These are phyloP conservation scores for Nakazawaea siamensis DNA, from an alignment of 805 yeast species.

Conservation along the genomic window DNA sequence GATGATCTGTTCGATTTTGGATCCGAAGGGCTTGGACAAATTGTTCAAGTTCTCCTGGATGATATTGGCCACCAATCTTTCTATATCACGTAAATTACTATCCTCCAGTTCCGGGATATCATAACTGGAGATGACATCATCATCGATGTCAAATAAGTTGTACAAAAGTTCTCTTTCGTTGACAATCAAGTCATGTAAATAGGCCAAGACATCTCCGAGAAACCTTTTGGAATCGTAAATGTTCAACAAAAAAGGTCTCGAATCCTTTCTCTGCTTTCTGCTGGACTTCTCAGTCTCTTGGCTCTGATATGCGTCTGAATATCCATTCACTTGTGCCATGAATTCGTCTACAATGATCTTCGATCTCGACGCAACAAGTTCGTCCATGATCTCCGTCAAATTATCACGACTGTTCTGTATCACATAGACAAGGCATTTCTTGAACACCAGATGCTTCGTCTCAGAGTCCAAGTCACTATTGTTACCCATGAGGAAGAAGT, in stretches of 20 bases:
- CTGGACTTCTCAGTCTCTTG: conserved; percentile 10
- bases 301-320: conserved; percentile 13
- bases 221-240: conserved; percentile 78
- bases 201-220: conserved; percentile 82
- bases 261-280: conserved; percentile 7
- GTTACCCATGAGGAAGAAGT: conserved; percentile 9
- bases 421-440: conserved; percentile 22
- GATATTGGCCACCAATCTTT: conserved; percentile 22
- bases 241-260: conserved; percentile 49
- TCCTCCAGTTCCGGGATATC: conserved; percentile 12
- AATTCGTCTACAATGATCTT: conserved; percentile 61
- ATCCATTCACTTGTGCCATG: conserved; percentile 40
- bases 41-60: conserved; percentile 43
- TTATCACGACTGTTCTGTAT: conserved; percentile 31
- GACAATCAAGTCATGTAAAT: conserved; percentile 76
- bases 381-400: conserved; percentile 52
- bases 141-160: conserved; percentile 43
- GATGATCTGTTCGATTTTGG: conserved; percentile 61
- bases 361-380: conserved; percentile 64
- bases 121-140: conserved; percentile 14
- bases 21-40: conserved; percentile 50
- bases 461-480: conserved; percentile 15
- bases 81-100: conserved; percentile 9
- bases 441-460: conserved; percentile 14
- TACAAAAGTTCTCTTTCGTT: conserved; percentile 76